Base-by-base conservation (phyloP, 2,329 filamentous ascomycete genomes). In the Aspergillus udagawae region DNA sequence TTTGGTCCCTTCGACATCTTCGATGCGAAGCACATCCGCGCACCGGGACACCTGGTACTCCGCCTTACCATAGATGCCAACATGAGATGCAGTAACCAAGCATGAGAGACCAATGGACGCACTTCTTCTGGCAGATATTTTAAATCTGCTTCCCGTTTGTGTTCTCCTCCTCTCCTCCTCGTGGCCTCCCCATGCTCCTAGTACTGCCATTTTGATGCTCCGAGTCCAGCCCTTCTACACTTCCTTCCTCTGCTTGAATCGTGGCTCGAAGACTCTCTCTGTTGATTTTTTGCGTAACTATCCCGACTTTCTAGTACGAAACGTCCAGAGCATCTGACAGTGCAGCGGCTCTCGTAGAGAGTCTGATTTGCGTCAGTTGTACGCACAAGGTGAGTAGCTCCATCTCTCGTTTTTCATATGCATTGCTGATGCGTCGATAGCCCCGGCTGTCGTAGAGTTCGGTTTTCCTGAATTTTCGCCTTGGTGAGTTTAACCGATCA, bases 381-480 rank as follows among this genome's bases (percentile, higher is more conserved):
- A 20, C 1, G 17, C 12, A 42, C 38, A 42, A 42, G 14, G 38
- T 42, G 38, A 42, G 38, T 20, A 42, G 17, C 38, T 42, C 38
- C 38, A 1, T 42, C 38, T 20, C 38, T 20, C n/a, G 6, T 20
- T 20, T 20, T 7, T 10, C 20, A 8, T 3, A 10, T 42, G 38
- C n/a, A 42, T 42, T 17, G 38, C 38, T 42, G 38, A 42, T n/a
- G 20, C 14, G 20, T 42, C 38, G 20, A 20, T 42, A 42, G 38
- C 7, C 7, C 38, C 20, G 48, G 58, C 51, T 42, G 10, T 45
- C 25, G 42, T 53, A 29, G 20, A 47, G 28, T 47, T 55, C n/a
- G 20, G 23, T 49, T 20, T 48, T 32, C 23, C 55, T 51, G 52
- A 56, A 51, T 45, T 56, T 20, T 48, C 55, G 21, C 17, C 20